These are phyloP conservation scores for Pseudogymnoascus sp. DNA, from an alignment of 2,329 filamentous ascomycete species.

Conservation along the genomic window DNA sequence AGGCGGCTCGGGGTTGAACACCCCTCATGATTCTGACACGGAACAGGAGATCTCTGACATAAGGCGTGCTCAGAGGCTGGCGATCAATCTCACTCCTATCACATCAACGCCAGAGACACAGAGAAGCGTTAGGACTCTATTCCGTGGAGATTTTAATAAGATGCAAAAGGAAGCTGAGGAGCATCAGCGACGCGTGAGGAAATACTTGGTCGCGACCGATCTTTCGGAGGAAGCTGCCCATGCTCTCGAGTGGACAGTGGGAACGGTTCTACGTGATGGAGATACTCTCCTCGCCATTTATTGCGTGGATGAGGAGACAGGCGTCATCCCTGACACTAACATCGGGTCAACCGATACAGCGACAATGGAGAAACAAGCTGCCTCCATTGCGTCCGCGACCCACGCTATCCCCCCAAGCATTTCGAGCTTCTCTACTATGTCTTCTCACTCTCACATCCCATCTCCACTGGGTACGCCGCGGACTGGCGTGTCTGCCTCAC, in stretches of 20 bases:
- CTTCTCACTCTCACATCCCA: conserved; percentile 4
- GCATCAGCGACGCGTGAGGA: conserved; percentile 70
- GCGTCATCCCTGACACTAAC: conserved; percentile 38
- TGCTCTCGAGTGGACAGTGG: conserved; percentile 94
- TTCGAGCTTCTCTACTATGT: background rate
- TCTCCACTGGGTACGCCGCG: conserved; percentile 20
- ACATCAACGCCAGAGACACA: conserved; percentile 69
- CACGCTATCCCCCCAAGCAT: background rate
- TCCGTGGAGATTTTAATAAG: conserved; percentile 76
- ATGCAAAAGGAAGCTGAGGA: conserved; percentile 74
- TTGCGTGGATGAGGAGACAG: conserved; percentile 82
- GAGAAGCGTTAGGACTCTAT: conserved; percentile 80
- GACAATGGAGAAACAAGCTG: conserved; percentile 68
- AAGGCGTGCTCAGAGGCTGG: conserved; percentile 77
- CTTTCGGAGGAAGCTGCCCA: conserved; percentile 91
- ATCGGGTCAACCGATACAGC: conserved; percentile 56
- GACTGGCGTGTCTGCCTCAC: conserved; percentile 24
- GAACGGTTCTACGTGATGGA: conserved; percentile 86
- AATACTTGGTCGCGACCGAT: conserved; percentile 94
- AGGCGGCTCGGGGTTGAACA: conserved; percentile 44
- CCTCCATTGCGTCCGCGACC: conserved; percentile 58
- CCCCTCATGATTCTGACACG: conserved; percentile 73
- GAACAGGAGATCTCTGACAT: conserved; percentile 82
- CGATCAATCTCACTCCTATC: conserved; percentile 73
- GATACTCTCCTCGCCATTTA: conserved; percentile 92